Evolutionary conservation across 2,329 filamentous ascomycete genomes (phyloP), one percentile per base, ranked within the genome.

Genomic region (Domatiomyces catenatus): DNA sequence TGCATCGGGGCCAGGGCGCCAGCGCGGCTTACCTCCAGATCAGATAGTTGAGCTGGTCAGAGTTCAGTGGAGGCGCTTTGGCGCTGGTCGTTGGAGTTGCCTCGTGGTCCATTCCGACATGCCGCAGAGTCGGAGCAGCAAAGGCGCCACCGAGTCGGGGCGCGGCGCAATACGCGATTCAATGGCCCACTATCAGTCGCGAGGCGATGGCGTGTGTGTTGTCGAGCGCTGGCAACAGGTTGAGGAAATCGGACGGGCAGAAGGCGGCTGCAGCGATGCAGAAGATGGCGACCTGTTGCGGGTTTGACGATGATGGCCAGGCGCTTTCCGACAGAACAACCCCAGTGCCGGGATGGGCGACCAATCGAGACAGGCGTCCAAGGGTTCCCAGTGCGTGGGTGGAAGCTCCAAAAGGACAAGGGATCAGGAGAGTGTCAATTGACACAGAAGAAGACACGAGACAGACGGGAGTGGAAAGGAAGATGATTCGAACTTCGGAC

Each of bases 21-120:
- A 47, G 36, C n/a, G 49, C 19, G 15, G 66, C 71, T 51, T 74
- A 81, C 73, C 79, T 78, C 74, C 79, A 80, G 66, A 83, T 79
- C 62, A 83, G 69, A 67, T 82, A 81, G 68, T 83, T 83, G 63
- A 83, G 73, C 64, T 81, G 77, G 69, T 82, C 74, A 58, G 72
- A 75, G 60, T 69, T 75, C 55, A 78, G 67, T 49, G 56, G 55
- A 46, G 59, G 58, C 24, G 59, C 57, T 52, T 54, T 59, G 50
- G 71, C 61, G 66, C 69, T 55, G 52, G 56, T 53, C 17, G 54
- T 56, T 42, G 56, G 53, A 50, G 55, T 44, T 53, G 52, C 56
- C 46, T 58, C 58, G 53, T 53, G 44, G 48, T 60, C 58, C 58
- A 60, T 60, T 50, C 53, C 56, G 55, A 60, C 58, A 60, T 60